phyloP scores from a whole-genome alignment of 2,329 filamentous ascomycete species.

The Colletotrichum tanaceti region DNA sequence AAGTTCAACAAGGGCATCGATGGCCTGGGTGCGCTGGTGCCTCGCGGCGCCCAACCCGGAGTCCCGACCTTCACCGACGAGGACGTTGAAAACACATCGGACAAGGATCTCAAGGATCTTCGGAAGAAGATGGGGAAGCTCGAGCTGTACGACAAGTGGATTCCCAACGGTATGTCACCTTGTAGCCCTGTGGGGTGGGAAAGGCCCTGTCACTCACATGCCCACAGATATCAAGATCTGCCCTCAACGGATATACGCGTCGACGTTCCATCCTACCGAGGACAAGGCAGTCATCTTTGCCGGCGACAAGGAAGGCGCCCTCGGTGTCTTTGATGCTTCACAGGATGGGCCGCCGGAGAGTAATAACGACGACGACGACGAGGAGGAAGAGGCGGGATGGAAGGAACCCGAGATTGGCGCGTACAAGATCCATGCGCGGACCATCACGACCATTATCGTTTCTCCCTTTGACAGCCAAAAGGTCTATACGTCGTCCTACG shows the following conservation, averaged over 20 bases:
- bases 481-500: constrained; percentile 89
- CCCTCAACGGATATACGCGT: constrained; percentile 85
- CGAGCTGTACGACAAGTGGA: constrained; percentile 84
- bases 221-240: constrained; percentile 85
- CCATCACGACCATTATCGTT: constrained; percentile 87
- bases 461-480: constrained; percentile 77
- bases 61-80: constrained; percentile 87
- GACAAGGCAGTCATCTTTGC: constrained; percentile 92
- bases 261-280: constrained; percentile 87
- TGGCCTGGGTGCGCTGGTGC: constrained; percentile 70
- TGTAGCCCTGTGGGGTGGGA: too few relatives aligned
- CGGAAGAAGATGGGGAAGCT: constrained; percentile 82
- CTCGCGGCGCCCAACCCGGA: constrained; percentile 79
- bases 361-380: constrained; percentile 76
- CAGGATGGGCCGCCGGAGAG: constrained; percentile 68
- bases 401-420: constrained; percentile 84
- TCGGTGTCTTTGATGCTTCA: constrained; percentile 91
- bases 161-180: constrained; percentile 73
- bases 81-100: constrained; percentile 81
- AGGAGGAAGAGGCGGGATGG: constrained; percentile 56
- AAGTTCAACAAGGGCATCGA: constrained; percentile 77
- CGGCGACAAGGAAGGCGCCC: constrained; percentile 90
- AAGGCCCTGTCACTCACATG: constrained; percentile 9
- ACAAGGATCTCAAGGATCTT: constrained; percentile 79
- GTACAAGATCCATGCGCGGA: constrained; percentile 89